phyloP scores from a whole-genome alignment of 106 monocot species.

The Phalaenopsis aphrodite region DNA sequence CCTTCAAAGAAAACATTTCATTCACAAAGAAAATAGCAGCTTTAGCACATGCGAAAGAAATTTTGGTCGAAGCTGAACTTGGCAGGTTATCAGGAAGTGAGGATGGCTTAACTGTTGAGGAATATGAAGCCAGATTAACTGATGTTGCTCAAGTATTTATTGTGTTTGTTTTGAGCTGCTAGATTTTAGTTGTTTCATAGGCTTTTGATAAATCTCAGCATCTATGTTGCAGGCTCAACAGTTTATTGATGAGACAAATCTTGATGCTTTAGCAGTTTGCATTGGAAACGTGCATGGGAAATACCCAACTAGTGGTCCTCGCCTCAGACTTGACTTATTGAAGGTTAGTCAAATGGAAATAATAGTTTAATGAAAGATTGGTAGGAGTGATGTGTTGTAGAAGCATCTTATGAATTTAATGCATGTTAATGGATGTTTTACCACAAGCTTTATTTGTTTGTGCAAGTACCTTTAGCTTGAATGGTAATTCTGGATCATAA shows the following conservation, averaged over 20 bases:
- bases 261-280: slow-evolving; percentile 93
- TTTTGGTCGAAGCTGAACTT: slow-evolving; percentile 91
- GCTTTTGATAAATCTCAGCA: background rate
- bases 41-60: slow-evolving; percentile 55
- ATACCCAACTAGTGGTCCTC: slow-evolving; percentile 77
- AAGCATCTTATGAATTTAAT: background rate
- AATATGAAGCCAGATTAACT: slow-evolving; percentile 86
- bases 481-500: background rate
- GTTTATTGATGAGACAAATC: slow-evolving; percentile 79
- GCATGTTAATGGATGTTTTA: background rate
- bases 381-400: background rate
- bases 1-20: slow-evolving; percentile 58
- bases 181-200: background rate
- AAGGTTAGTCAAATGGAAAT: slow-evolving; percentile 43
- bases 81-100: slow-evolving; percentile 91
- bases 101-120: slow-evolving; percentile 85
- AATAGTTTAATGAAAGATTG: background rate
- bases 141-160: slow-evolving; percentile 59
- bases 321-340: slow-evolving; percentile 77
- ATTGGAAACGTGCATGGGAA: slow-evolving; percentile 96
- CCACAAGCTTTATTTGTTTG: background rate
- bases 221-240: slow-evolving; percentile 52
- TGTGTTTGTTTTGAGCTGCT: background rate
- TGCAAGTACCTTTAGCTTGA: background rate
- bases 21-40: slow-evolving; percentile 61